phyloP scores from a whole-genome alignment of 2,329 filamentous ascomycete genomes.

The Trichoderma sp. region DNA sequence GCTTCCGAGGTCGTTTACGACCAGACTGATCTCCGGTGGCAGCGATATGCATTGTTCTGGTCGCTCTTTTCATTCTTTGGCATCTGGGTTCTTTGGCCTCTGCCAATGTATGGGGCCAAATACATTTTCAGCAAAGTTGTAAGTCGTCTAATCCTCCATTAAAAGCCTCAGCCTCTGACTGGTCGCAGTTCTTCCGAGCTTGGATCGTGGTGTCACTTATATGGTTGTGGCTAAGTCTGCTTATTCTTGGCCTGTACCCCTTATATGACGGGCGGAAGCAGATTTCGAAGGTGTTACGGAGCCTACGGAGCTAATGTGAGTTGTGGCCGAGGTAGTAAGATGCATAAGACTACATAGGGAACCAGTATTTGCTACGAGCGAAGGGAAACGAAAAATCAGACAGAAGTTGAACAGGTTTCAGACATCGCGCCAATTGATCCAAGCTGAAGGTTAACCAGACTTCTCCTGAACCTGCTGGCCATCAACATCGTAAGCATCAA shows the following conservation, averaged over 20 bases:
- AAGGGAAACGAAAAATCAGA: too few relatives aligned
- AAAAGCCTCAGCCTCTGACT: not conserved
- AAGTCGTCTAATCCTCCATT: not conserved
- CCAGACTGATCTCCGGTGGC: constrained; percentile 11
- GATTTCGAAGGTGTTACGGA: constrained; percentile 1
- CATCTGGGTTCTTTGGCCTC: constrained; percentile 19
- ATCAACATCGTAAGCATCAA: constrained; percentile 12
- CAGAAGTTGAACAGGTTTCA: not conserved
- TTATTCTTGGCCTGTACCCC: constrained; percentile 7
- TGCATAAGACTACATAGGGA: not conserved
- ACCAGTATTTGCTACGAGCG: too few relatives aligned
- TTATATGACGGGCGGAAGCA: constrained; percentile 9
- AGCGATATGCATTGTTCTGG: constrained; percentile 13
- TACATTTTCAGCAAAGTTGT: constrained; percentile 20
- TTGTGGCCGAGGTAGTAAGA: not conserved
- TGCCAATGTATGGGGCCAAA: constrained; percentile 20
- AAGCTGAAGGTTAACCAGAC: not conserved
- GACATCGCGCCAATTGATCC: too few relatives aligned
- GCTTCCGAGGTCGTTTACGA: constrained; percentile 1
- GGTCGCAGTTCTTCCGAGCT: constrained; percentile 8
- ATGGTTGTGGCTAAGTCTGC: constrained; percentile 17
- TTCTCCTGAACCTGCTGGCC: constrained; percentile 6
- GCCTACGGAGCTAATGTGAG: not conserved
- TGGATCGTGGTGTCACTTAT: constrained; percentile 18
- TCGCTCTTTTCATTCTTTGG: constrained; percentile 19